Evolutionary conservation across 129 eudicot species (phyloP), one percentile per base, ranked within the genome.

Genomic region (Artemisia annua): DNA sequence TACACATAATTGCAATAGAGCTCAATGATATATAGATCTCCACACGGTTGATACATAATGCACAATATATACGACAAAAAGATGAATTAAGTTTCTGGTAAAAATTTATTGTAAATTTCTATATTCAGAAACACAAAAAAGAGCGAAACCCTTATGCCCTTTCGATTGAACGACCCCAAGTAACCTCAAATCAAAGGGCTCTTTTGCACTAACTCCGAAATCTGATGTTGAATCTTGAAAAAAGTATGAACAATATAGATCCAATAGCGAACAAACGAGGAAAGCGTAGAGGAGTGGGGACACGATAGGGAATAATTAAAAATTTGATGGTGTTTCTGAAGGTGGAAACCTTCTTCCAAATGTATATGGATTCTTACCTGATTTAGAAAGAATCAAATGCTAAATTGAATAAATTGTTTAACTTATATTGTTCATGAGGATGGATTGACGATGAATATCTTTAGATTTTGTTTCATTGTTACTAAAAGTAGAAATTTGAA

Each of bases 311-410:
- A 70, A 70, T 69, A 4, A 17, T 17, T n/a, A 16, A 46, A 35
- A 60, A 49, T 67, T 10, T 73, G 72, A 63, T 62, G 79, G 82
- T 78, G 82, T 78, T 78, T 78, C 82, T 78, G 82, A 78, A 71
- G 72, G 76, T 50, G 59, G 73, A 78, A 79, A 67, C 69, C 28
- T 80, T 80, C 71, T 50, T 84, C 19, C 57, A 26, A 64, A 49
- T 48, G 52, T 49, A 26, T 60, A 63, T 75, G 92, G 92, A 82
- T 90, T 83, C 93, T 90, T 78, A 74, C 84, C 86, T 78, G 67
- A 50, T 63, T 70, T 63, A 73, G 87, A 78, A 87, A 87, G 90
- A 90, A 90, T 77, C 96, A 79, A 85, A 83, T 56, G 81, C 54
- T 70, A 79, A 76, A 71, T 70, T 71, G 72, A 65, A 48, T 32